Evolutionary conservation across 2,329 filamentous ascomycete species (phyloP).

Genomic region (Pseudopyricularia cyperi): DNA sequence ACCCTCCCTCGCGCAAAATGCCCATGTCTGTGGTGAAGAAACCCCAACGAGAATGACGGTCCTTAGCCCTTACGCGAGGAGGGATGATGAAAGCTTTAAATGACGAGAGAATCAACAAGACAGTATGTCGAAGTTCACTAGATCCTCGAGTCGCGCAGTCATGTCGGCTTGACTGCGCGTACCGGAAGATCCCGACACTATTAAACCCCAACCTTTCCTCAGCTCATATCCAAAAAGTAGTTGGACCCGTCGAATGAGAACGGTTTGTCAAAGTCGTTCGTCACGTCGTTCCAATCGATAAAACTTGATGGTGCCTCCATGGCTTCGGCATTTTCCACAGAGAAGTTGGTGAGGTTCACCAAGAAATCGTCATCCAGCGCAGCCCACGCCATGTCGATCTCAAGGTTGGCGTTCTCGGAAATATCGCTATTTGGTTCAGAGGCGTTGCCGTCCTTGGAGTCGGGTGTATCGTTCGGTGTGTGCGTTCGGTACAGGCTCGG

Average conservation of each 20-base stretch:
- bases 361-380: conserved; percentile 32
- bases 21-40: neutral
- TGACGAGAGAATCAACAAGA: neutral
- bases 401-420: conserved; percentile 37
- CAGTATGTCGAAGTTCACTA: neutral
- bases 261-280: conserved; percentile 36
- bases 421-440: conserved; percentile 52
- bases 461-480: conserved; percentile 51
- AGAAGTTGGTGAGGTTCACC: conserved; percentile 26
- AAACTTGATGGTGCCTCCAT: conserved; percentile 4
- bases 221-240: conserved; percentile 23
- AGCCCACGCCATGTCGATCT: conserved; percentile 39
- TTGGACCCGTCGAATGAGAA: conserved; percentile 36
- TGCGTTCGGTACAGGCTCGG: conserved; percentile 38
- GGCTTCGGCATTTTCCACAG: conserved; percentile 14
- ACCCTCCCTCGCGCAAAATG: neutral
- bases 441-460: conserved; percentile 46
- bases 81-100: neutral
- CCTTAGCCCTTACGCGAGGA: neutral
- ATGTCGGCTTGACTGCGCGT: neutral
- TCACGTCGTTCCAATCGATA: conserved; percentile 35
- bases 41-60: neutral
- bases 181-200: neutral
- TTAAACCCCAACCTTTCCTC: neutral
- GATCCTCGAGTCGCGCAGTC: neutral